Conservation (phyloP, 495 filamentous ascomycete genomes). For the Pyrenopolyporus hunteri region DNA sequence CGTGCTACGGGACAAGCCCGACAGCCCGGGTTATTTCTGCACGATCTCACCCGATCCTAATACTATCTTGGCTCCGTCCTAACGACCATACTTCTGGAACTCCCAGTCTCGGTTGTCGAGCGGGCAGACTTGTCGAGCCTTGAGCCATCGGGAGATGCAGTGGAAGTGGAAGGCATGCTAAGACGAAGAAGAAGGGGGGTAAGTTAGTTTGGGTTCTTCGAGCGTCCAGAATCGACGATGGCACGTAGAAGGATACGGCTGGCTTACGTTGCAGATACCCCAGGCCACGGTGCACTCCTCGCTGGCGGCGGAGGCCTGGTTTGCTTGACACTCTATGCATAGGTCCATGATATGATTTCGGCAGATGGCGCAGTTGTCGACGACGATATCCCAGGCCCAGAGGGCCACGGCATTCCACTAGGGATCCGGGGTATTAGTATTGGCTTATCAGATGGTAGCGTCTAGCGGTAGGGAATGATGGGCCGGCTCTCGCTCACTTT, state of each 20-base stretch:
- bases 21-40: background rate
- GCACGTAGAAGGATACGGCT: too few relatives aligned
- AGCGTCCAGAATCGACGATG: too few relatives aligned
- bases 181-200: too few relatives aligned
- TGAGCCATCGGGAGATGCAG: conserved; percentile 98
- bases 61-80: conserved; percentile 15
- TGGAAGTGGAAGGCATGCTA: conserved; percentile 99
- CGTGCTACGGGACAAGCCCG: too few relatives aligned
- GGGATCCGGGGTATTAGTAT: too few relatives aligned
- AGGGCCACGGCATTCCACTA: conserved; percentile 99
- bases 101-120: conserved; percentile 99
- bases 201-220: too few relatives aligned
- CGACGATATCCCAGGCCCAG: conserved; percentile 99
- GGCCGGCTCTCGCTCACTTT: conserved; percentile 66
- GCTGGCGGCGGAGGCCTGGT: conserved; percentile 94
- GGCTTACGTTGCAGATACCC: conserved; percentile 98
- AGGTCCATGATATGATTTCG: conserved; percentile 99
- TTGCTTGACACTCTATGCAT: conserved; percentile 99
- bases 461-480: background rate
- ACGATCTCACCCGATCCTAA: background rate
- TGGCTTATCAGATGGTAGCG: conserved; percentile 32
- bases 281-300: conserved; percentile 99
- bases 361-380: conserved; percentile 99
- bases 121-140: conserved; percentile 98
- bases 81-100: conserved; percentile 95